Conservation (phyloP, 1,139 yeast species). For the Diutina scorzettiae region DNA sequence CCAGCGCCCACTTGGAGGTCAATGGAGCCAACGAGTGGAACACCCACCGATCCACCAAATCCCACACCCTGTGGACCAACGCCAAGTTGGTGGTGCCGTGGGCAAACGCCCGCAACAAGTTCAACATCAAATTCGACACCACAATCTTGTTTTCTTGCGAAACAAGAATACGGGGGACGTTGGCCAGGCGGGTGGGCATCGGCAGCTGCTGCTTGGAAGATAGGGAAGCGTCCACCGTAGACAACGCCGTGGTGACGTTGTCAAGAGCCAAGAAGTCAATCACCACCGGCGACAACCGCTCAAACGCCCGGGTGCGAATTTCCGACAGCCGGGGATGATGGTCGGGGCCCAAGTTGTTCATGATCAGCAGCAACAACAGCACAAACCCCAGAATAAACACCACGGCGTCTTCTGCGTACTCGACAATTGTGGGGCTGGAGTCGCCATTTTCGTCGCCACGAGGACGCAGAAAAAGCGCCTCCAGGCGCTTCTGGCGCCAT, state of each 20-base stretch:
- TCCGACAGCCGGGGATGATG: background rate
- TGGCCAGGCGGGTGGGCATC: background rate
- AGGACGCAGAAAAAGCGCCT: conserved; percentile 20
- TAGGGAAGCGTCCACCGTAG: background rate
- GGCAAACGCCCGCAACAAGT: conserved; percentile 39
- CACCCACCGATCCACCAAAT: conserved; percentile 60
- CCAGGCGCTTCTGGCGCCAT: conserved; percentile 26
- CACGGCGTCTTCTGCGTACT: conserved; percentile 73
- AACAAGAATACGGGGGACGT: background rate
- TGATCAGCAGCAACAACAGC: conserved; percentile 26
- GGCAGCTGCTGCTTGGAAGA: background rate
- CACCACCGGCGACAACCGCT: conserved; percentile 25
- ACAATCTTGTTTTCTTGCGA: conserved; percentile 21
- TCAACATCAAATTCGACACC: conserved; percentile 23
- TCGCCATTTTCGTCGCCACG: conserved; percentile 7
- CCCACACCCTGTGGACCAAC: conserved; percentile 51
- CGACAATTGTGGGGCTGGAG: conserved; percentile 18
- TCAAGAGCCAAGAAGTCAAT: conserved; percentile 29
- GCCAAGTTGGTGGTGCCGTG: conserved; percentile 20
- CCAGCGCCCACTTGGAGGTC: background rate
- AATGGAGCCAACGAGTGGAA: conserved; percentile 25
- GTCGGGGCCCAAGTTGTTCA: background rate
- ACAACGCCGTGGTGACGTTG: conserved; percentile 17
- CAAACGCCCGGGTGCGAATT: conserved; percentile 13
- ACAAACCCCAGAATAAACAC: conserved; percentile 66